Conservation (phyloP, 176 grass and related monocot species). For the Ensete ventricosum region DNA sequence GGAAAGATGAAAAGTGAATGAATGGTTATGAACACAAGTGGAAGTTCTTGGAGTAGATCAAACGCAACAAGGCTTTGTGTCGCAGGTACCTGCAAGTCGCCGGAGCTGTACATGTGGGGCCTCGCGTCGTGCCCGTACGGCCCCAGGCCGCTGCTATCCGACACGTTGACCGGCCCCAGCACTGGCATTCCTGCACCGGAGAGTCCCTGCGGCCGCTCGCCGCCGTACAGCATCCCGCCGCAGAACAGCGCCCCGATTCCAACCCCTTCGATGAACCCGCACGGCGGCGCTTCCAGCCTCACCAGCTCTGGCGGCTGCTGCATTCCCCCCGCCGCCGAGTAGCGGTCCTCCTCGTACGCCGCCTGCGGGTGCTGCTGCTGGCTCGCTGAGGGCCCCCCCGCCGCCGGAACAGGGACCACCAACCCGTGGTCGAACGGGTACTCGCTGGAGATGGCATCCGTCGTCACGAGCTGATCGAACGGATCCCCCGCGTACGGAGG, state of each 20-base stretch:
- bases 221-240: background rate
- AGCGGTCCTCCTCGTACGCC: background rate
- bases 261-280: background rate
- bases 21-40: too few relatives aligned
- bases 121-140: slow-evolving; percentile 34
- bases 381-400: background rate
- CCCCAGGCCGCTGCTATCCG: slow-evolving; percentile 26
- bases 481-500: slow-evolving; percentile 19
- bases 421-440: slow-evolving; percentile 13
- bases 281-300: background rate
- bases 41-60: background rate
- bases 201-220: background rate
- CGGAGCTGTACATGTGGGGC: slow-evolving; percentile 32
- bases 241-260: slow-evolving; percentile 4
- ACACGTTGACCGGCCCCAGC: slow-evolving; percentile 31
- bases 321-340: background rate
- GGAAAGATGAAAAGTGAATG: too few relatives aligned
- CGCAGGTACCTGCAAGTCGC: slow-evolving; percentile 23
- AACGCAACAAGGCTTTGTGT: background rate
- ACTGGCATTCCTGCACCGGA: slow-evolving; percentile 30
- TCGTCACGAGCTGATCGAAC: slow-evolving; percentile 33
- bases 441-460: slow-evolving; percentile 9
- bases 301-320: background rate
- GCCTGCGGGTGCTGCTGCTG: slow-evolving; percentile 3
- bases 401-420: background rate